Percentiles rank a stretch among this genome's conserved stretches.
phyloP scores from a whole-genome alignment of 495 filamentous ascomycete genomes.

The Penicillium maclennaniae region DNA sequence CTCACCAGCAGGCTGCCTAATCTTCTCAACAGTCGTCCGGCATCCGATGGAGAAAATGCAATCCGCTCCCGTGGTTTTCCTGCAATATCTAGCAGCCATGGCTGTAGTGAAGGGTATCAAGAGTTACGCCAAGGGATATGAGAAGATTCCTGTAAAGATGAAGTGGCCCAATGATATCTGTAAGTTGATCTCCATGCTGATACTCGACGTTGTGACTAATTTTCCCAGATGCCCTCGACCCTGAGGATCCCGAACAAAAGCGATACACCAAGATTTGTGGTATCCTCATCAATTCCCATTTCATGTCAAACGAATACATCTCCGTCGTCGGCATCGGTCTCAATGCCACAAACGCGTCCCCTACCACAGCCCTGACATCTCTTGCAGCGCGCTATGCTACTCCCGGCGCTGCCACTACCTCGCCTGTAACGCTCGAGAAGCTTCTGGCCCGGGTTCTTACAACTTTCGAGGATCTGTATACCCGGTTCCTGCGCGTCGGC shows the following conservation, averaged over 20 bases:
- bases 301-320: slow-evolving; percentile 71
- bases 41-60: slow-evolving; percentile 68
- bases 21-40: slow-evolving; percentile 82
- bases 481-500: slow-evolving; percentile 64
- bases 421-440: slow-evolving; percentile 69
- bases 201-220: not conserved
- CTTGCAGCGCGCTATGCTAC: slow-evolving; percentile 47
- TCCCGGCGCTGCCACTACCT: slow-evolving; percentile 20
- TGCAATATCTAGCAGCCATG: slow-evolving; percentile 88
- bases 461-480: slow-evolving; percentile 74
- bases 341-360: slow-evolving; percentile 80
- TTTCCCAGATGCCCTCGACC: slow-evolving; percentile 66
- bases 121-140: slow-evolving; percentile 71
- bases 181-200: slow-evolving; percentile 17
- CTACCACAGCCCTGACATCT: slow-evolving; percentile 81
- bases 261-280: slow-evolving; percentile 89
- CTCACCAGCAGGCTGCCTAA: slow-evolving; percentile 77
- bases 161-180: slow-evolving; percentile 99
- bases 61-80: slow-evolving; percentile 82
- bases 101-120: slow-evolving; percentile 87
- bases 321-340: slow-evolving; percentile 87
- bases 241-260: slow-evolving; percentile 53
- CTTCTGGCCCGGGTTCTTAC: slow-evolving; percentile 80
- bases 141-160: slow-evolving; percentile 70
- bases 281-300: slow-evolving; percentile 88